Evolutionary conservation across 352 stramenopile genomes (phyloP), one percentile per base, ranked within the genome.

Genomic region (Peronospora destructor): DNA sequence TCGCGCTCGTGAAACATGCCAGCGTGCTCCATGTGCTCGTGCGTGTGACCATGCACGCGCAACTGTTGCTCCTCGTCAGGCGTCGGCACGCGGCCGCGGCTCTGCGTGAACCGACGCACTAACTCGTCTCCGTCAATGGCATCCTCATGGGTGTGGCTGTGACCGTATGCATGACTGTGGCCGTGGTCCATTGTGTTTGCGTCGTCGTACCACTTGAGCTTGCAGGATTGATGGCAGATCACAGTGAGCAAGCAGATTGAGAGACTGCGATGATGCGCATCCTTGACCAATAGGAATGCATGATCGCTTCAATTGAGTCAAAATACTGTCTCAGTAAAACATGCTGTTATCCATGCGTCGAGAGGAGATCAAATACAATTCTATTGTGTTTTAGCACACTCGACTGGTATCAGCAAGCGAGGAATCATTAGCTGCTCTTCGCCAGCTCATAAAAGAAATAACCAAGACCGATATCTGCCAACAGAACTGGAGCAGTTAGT

Each of bases 11-110:
- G 64, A 53, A 82, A 95, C 13, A 65, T 37, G 13, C 86, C 86
- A 0, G 83, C 83, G 56, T 88, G 75, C 43, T 94, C 83, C 40
- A 91, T 71, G 60, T 94, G 81, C 46, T 95, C 86, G 66, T 95
- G 86, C 49, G 73, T 89, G 76, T 95, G 86, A 35, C 79, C 80
- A 40, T 95, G 85, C 49, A 89, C 80, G 14, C 80, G 75, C 45
- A 90, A 61, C 55, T 92, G 78, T 49, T 58, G 55, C 59, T 89
- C 76, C 52, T 92, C 81, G 45, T 85, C 74, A n/a, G 66, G 52
- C 23, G 81, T 92, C 36, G 81, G 81, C 23, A 48, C 61, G 25
- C 81, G 78, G 26, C 78, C 81, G 21, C 71, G 68, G 41, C 59
- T 75, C 47, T 70, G 37, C 40, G 62, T 73, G 59, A 92, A 92